Evolutionary conservation across 352 stramenopile genomes (phyloP), one percentile per base, ranked within the genome.

Genomic region (Thraustotheca clavata): DNA sequence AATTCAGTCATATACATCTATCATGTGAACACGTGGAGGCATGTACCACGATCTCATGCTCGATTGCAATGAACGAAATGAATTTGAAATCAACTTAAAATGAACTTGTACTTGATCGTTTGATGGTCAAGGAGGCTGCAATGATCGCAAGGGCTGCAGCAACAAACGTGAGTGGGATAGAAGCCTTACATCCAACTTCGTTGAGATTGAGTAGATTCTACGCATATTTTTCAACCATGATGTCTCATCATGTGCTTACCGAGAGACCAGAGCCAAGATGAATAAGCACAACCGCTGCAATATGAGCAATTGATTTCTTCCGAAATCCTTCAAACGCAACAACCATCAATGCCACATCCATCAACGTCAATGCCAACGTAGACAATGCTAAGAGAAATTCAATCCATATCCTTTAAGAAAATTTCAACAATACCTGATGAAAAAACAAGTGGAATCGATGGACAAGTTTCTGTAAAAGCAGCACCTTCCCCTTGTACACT

Each of bases 311-410:
- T 29, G 76, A 88, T 18, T 73, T 72, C 61, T 86, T 86, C 61
- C 85, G 82, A 68, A 88, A 94, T 27, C 80, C 81, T 29, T 88
- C 78, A 62, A 94, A 94, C 36, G 85, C 82, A 16, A 94, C 57
- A 68, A 91, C 70, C 82, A 91, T 92, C 52, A 94, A 76, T 36
- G 80, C 77, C 9, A 91, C 76, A 68, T 94, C 80, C 57, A 91
- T 62, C 20, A 86, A 67, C 39, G 82, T 90, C 47, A 94, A 73
- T 46, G 85, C 82, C 43, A 91, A 69, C 52, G 80, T 86, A 9
- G 79, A 88, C 31, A 91, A 52, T 29, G 80, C 77, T 68, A 27
- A 4, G 7, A 62, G 11, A 27, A 1, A 59, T 32, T n/a, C 26
- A 14, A 49, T 47, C 33, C 20, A 62, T 12, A 63, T 36, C 8